Conservation (phyloP, 352 stramenopile species). For the Globisporangium ultimum region DNA sequence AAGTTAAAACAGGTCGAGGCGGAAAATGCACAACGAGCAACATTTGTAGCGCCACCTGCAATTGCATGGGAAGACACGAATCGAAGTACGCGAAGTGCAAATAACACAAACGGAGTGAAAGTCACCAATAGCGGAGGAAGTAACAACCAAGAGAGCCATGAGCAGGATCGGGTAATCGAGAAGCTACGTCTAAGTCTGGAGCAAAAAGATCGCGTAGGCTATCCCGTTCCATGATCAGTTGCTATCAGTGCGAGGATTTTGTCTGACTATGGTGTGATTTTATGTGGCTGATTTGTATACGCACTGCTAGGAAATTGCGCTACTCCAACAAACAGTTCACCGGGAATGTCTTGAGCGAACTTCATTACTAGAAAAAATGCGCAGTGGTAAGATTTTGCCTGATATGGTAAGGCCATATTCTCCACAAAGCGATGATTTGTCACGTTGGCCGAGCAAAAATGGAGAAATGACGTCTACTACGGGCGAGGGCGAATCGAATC, state of each 20-base stretch:
- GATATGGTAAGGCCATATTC: slow-evolving; percentile 24
- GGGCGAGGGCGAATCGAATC: slow-evolving; percentile 19
- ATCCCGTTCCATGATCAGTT: slow-evolving; percentile 8
- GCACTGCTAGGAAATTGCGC: slow-evolving; percentile 50
- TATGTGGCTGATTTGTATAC: neutral
- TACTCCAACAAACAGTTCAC: slow-evolving; percentile 81
- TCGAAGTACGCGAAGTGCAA: neutral
- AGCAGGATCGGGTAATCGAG: slow-evolving; percentile 39
- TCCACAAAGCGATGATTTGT: neutral
- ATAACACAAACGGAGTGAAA: slow-evolving; percentile 4
- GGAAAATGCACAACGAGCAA: slow-evolving; percentile 7
- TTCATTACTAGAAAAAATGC: slow-evolving; percentile 70
- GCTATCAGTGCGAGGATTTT: too few relatives aligned
- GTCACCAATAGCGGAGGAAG: neutral
- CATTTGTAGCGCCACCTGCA: slow-evolving; percentile 7
- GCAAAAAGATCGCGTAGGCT: slow-evolving; percentile 51
- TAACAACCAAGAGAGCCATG: slow-evolving; percentile 44
- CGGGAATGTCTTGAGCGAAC: slow-evolving; percentile 80
- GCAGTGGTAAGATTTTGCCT: slow-evolving; percentile 60
- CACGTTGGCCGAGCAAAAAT: slow-evolving; percentile 4
- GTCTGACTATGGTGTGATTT: too few relatives aligned
- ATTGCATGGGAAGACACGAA: slow-evolving; percentile 11
- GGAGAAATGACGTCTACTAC: slow-evolving; percentile 11
- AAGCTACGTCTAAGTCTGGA: slow-evolving; percentile 34
- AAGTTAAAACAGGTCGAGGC: slow-evolving; percentile 15